Base-by-base conservation (phyloP, 495 filamentous ascomycete genomes). In the Aspergillus indologenus region DNA sequence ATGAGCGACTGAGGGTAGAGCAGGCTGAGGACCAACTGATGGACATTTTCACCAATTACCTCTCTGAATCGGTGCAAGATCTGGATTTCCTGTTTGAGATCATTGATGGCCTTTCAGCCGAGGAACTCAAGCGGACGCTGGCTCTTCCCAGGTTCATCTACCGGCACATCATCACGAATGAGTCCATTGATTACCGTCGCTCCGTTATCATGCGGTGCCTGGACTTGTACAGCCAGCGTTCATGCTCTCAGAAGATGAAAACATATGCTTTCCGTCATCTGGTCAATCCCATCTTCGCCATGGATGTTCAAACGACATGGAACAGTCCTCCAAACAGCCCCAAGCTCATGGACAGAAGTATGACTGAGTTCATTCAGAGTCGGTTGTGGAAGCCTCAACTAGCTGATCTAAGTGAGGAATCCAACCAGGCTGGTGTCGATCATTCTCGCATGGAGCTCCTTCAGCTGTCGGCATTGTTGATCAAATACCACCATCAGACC, bases 361-460 rank as follows among this genome's bases (percentile, higher is more conserved):
- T 98, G 76, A 92, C 91, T 34, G 93, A 98, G 55, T 87, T 89
- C 15, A 89, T 99, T 53, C 91, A 96, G 69, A 87, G 87, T 60
- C 95, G 93, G 67, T 85, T 99, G 59, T 98, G 94, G 94, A 92
- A 89, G 67, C 89, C 90, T 12, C 91, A 94, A 54, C 75, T 92
- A 29, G 82, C 84, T 1, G 93, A 96, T 69, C 79, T 88, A 15
- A 87, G 84, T 40, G 95, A 99, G 57, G 95, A 98, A 65, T 83
- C 86, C 17, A 84, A 84, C 17, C 90, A 93, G 63, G 86, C 90
- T 17, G 90, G 92, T 5, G 90, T 96, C 47, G 94, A 99, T 71
- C 92, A 98, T 70, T 94, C 93, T 4, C 82, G 94, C 47, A 94
- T 99, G 87, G 94, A 99, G 67, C 81, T 96, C 12, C 82, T 99